A percentile compares a stretch with the other conserved stretches of the same genome.
These are phyloP conservation scores for Rosa persica DNA, from an alignment of 306 rosid species.

Conservation along the genomic window DNA sequence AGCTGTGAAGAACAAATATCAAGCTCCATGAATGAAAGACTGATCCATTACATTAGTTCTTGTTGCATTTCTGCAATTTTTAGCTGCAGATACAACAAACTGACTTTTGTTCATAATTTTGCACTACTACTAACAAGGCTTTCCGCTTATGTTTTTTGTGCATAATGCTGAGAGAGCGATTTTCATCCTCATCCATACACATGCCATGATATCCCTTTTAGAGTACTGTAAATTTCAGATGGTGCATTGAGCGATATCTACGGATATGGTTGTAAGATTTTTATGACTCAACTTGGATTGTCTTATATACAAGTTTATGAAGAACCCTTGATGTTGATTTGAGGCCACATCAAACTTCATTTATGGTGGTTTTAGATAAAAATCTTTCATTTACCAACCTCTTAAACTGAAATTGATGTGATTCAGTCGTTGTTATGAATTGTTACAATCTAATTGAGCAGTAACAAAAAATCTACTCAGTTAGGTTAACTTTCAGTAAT, in stretches of 20 bases:
- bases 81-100: constrained; percentile 41
- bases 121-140: constrained; percentile 40
- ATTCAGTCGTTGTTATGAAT: background rate
- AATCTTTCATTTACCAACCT: background rate
- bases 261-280: background rate
- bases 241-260: background rate
- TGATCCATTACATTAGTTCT: constrained; percentile 13
- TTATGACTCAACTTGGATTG: background rate
- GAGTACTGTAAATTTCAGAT: background rate
- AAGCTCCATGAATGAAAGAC: constrained; percentile 29
- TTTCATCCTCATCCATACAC: constrained; percentile 6
- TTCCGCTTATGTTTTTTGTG: constrained; percentile 65
- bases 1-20: constrained; percentile 49
- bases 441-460: background rate
- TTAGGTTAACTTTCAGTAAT: too few species aligned
- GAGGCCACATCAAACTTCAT: background rate
- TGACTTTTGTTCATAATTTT: constrained; percentile 44
- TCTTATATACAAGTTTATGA: background rate
- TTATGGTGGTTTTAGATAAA: too few species aligned
- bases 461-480: too few species aligned
- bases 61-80: constrained; percentile 36
- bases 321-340: background rate
- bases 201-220: constrained; percentile 14
- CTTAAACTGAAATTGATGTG: background rate
- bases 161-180: constrained; percentile 73